phyloP scores from a whole-genome alignment of 2,329 filamentous ascomycete species.

The Diaporthe sp. region DNA sequence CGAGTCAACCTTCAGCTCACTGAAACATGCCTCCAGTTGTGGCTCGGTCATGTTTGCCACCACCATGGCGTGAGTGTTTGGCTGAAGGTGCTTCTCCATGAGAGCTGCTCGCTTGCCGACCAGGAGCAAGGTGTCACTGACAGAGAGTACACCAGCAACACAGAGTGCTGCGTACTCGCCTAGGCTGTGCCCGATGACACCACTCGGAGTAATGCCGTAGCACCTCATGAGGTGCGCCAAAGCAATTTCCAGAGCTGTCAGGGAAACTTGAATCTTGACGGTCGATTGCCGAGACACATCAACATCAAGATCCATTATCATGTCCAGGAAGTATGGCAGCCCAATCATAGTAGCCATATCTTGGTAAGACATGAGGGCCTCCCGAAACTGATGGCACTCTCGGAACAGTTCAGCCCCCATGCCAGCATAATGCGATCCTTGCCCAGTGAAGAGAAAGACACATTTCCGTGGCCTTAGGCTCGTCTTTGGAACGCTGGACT shows the following conservation, averaged over 20 bases:
- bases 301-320: not conserved
- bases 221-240: not conserved
- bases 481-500: slow-evolving; percentile 2
- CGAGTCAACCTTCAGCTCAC: slow-evolving; percentile 58
- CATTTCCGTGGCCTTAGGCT: not conserved
- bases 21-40: slow-evolving; percentile 54
- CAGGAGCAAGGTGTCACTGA: slow-evolving; percentile 78
- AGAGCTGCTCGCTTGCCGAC: slow-evolving; percentile 77
- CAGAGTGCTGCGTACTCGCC: slow-evolving; percentile 77
- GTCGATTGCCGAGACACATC: not conserved
- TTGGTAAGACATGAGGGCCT: not conserved
- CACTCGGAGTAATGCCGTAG: not conserved
- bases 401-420: slow-evolving; percentile 42
- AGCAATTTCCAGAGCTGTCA: slow-evolving; percentile 57
- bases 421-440: slow-evolving; percentile 43
- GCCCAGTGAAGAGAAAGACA: slow-evolving; percentile 47
- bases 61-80: slow-evolving; percentile 74
- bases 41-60: slow-evolving; percentile 52
- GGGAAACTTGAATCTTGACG: not conserved
- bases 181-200: not conserved
- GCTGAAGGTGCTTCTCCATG: slow-evolving; percentile 74
- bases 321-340: slow-evolving; percentile 3
- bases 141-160: slow-evolving; percentile 79
- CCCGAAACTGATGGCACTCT: slow-evolving; percentile 39
- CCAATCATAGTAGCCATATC: slow-evolving; percentile 41